Conservation (phyloP, 2,329 filamentous ascomycete species). For the Fusarium anguioides region DNA sequence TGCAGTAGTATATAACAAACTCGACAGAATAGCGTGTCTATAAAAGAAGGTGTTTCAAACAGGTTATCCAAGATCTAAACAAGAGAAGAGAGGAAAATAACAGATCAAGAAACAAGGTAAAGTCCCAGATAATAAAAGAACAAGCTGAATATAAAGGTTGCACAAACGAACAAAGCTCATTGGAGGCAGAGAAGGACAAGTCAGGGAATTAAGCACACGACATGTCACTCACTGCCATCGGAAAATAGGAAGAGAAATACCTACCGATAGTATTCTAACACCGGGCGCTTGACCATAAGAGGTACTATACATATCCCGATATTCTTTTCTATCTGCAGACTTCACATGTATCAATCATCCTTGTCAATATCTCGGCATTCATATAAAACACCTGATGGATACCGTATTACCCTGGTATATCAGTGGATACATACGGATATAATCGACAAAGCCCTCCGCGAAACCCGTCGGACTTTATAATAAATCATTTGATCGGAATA, state of each 20-base stretch:
- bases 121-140: background rate
- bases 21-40: background rate
- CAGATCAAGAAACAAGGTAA: background rate
- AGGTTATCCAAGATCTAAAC: background rate
- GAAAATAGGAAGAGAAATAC: constrained; percentile 2
- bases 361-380: too few relatives aligned
- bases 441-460: too few relatives aligned
- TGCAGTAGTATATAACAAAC: background rate
- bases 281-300: background rate
- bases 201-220: constrained; percentile 20
- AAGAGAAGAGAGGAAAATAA: background rate
- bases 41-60: background rate
- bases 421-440: background rate
- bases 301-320: too few relatives aligned
- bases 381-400: background rate
- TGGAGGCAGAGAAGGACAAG: background rate
- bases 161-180: background rate
- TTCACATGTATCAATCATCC: background rate
- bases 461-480: constrained; percentile 7
- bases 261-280: background rate
- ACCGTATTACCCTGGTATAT: background rate
- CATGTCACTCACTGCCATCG: constrained; percentile 3
- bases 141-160: background rate
- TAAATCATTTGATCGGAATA: background rate
- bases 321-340: background rate